Conservation (phyloP, 192 early-diverging fungal genomes). For the Radiomyces spectabilis region DNA sequence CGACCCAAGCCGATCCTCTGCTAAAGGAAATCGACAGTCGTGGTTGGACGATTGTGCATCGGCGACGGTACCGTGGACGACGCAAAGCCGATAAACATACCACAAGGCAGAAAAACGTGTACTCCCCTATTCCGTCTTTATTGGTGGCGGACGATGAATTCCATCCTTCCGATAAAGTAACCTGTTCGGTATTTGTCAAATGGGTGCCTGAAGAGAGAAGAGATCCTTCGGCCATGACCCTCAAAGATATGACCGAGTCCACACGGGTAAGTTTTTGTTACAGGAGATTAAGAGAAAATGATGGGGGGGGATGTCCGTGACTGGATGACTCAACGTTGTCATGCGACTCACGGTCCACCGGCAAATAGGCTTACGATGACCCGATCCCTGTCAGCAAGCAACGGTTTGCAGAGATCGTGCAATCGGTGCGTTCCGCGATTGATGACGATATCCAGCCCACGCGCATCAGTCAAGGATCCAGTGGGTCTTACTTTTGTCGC, state of each 20-base stretch:
- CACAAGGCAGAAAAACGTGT: no score
- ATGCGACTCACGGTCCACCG: background rate
- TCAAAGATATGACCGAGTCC: background rate
- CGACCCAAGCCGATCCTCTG: background rate
- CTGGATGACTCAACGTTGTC: background rate
- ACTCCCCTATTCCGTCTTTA: no score
- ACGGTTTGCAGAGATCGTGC: slow-evolving; percentile 32
- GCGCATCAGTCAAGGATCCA: slow-evolving; percentile 67
- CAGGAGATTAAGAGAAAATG: background rate
- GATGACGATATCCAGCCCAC: slow-evolving; percentile 32
- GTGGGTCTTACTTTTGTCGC: slow-evolving; percentile 87
- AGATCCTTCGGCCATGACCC: no score
- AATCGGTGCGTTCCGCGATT: slow-evolving; percentile 47
- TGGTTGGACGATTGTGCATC: slow-evolving; percentile 22
- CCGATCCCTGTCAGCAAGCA: slow-evolving; percentile 35
- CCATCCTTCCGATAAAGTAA: slow-evolving; percentile 6
- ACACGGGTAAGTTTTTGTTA: background rate
- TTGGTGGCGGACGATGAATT: slow-evolving; percentile 1
- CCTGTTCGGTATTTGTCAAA: slow-evolving; percentile 13
- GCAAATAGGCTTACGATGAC: background rate
- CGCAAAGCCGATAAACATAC: no score
- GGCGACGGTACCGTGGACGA: slow-evolving; percentile 5
- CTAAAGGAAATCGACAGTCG: background rate
- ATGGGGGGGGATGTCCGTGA: background rate
- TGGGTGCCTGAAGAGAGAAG: slow-evolving; percentile 4